Evolutionary conservation across 176 grass and related monocot species (phyloP).

Genomic region (Thalia dealbata): DNA sequence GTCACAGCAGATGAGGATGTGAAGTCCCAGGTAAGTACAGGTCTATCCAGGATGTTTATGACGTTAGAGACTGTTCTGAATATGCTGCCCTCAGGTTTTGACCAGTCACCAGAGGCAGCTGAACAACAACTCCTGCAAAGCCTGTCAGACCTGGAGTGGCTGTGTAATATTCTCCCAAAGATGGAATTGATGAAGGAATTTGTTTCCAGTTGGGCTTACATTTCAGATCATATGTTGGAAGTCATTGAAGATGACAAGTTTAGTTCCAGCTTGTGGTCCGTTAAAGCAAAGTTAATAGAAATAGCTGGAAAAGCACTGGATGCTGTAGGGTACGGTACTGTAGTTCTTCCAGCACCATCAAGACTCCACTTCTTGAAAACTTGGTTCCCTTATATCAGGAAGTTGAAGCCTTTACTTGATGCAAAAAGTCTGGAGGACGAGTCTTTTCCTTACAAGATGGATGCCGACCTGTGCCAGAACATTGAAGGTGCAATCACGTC

Average conservation of each 20-base stretch:
- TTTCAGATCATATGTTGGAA: constrained; percentile 39
- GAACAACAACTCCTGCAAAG: constrained; percentile 47
- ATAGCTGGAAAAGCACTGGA: constrained; percentile 68
- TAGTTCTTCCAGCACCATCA: constrained; percentile 46
- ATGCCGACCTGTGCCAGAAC: constrained; percentile 57
- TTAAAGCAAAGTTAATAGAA: constrained; percentile 73
- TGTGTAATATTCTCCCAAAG: constrained; percentile 45
- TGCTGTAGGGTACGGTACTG: constrained; percentile 73
- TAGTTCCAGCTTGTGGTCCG: constrained; percentile 41
- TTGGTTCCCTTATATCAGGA: constrained; percentile 81
- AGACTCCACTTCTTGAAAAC: constrained; percentile 56
- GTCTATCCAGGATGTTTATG: constrained; percentile 43
- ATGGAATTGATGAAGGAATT: constrained; percentile 82
- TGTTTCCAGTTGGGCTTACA: constrained; percentile 61
- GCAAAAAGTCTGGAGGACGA: constrained; percentile 29
- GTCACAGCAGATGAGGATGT: constrained; percentile 72
- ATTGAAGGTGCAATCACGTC: constrained; percentile 77
- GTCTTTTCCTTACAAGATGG: constrained; percentile 36
- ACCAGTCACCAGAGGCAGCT: constrained; percentile 40
- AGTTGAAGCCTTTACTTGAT: constrained; percentile 56
- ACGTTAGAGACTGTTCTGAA: constrained; percentile 37
- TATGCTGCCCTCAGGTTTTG: constrained; percentile 40
- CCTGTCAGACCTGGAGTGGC: constrained; percentile 76
- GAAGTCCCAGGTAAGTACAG: constrained; percentile 41
- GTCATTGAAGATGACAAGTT: constrained; percentile 47